Evolutionary conservation across 1,284 basidiomycete species (phyloP), one percentile per base, ranked within the genome.

Genomic region (Agaricales sp.): DNA sequence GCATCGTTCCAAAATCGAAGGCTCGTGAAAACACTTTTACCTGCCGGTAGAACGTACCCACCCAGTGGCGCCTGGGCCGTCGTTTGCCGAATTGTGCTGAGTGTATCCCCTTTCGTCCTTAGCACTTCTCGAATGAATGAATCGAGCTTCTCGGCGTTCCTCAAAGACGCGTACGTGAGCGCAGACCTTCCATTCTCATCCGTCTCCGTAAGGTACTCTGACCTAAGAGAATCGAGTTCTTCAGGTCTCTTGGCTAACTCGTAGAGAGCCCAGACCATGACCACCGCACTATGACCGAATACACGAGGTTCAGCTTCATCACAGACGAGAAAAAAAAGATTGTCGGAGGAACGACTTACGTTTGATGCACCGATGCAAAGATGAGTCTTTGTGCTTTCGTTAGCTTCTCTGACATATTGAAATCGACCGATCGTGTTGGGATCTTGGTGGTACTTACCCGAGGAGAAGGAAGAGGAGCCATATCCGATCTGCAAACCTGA

Each of bases 51-150:
- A 2, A 59, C 57, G 30, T 62, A 63, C n/a, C 58, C 58, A 20
- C 60, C 66, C 11, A 68, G 53, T 4, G 55, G 52, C 6, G 59
- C 58, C 39, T 68, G 63, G 46, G 53, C 51, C 3, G 61, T 62
- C 6, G 66, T 64, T 48, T 57, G 50, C n/a, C 66, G 58, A 51
- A 61, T 60, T 6, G 58, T 57, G 24, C 59, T 59, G 37, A 68
- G 58, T 13, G 65, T 67, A 49, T 67, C 65, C 4, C 66, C 66
- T 53, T 68, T 68, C 19, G 64, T 63, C 24, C 65, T 61, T 60
- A 68, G 58, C 6, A 68, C 66, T 49, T 68, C 65, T 20, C 66
- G 63, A 41, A 67, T 62, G 53, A 68, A 68, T 1, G 65, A 66
- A 51, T 68, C 66, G 18, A 67, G 56, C 21, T 58, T 50, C 21